These are phyloP conservation scores for Corylus americana DNA, from an alignment of 306 rosid genomes.

Conservation along the genomic window DNA sequence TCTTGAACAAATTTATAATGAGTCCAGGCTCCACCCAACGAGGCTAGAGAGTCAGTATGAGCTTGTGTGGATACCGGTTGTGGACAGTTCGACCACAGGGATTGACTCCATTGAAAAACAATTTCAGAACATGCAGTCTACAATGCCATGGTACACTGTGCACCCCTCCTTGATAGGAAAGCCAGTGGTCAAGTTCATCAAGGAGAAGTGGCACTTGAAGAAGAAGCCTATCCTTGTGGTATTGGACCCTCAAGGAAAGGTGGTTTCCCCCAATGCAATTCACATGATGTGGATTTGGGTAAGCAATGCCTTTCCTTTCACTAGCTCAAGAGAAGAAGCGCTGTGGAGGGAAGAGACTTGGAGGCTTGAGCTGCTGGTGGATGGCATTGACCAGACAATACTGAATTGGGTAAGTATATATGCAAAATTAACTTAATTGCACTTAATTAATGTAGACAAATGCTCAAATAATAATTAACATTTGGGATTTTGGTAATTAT, in stretches of 20 bases:
- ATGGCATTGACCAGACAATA: constrained; percentile 53
- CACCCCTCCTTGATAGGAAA: constrained; percentile 49
- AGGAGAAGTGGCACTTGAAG: constrained; percentile 57
- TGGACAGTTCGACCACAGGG: constrained; percentile 41
- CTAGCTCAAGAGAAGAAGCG: constrained; percentile 54
- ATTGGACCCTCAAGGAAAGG: constrained; percentile 62
- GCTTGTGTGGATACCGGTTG: constrained; percentile 61
- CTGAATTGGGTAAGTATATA: constrained; percentile 55
- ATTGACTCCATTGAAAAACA: constrained; percentile 32
- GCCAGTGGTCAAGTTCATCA: constrained; percentile 47
- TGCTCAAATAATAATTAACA: not conserved
- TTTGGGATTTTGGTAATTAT: not conserved
- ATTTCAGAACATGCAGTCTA: constrained; percentile 33
- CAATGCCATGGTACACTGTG: constrained; percentile 62
- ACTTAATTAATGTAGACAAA: not conserved
- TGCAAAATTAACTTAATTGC: too few relatives aligned
- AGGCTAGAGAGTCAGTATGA: constrained; percentile 47
- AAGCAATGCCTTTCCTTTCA: constrained; percentile 65
- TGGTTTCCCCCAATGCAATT: constrained; percentile 63
- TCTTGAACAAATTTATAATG: constrained; percentile 63
- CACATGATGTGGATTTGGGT: constrained; percentile 88
- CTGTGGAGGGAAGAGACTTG: constrained; percentile 67
- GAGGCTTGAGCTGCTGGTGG: constrained; percentile 55
- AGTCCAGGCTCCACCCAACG: constrained; percentile 45
- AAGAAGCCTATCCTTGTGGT: constrained; percentile 66